Base-by-base conservation (phyloP, 345 rosid genomes). In the Citrus sp. region DNA sequence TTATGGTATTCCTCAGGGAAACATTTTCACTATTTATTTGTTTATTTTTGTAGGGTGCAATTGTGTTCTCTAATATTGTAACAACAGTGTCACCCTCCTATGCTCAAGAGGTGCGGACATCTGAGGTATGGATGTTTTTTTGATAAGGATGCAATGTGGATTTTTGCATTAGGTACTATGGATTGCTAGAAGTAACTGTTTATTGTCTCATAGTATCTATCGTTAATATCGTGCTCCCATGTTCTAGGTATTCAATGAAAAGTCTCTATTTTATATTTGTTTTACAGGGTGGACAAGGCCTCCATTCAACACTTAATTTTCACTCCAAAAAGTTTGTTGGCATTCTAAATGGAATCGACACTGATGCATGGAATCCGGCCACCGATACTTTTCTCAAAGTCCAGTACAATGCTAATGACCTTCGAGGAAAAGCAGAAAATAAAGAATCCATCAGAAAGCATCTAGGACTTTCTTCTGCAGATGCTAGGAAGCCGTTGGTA, bases 61-160 rank as follows among this genome's bases (percentile, higher is more conserved):
- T 96, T 76, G 94, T 96, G 73, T 96, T 92, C 91, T 96, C 99
- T 54, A 96, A 96, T 84, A 89, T 91, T 35, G 99, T 96, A 80
- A 96, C 99, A 77, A 96, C 99, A 34, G 99, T 96, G 42, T 96
- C 99, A 21, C 98, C 98, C 83, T 92, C 98, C 54, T 93, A 96
- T 84, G 94, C 97, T 9, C 95, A 90, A 88, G 99, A 96, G 86
- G 98, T 93, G 82, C 88, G 89, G 79, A 93, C 95, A 63, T 82
- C 97, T 65, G 98, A 92, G 98, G 99, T 95, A 89, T 73, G 83
- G 24, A 60, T 72, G 3, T 78, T 77, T 24, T 24, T 54, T 19
- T 40, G 69, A 25, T 28, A 25, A 59, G 40, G n/a, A 27, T 25
- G 56, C 68, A 74, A 18, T 25, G 25, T 58, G 62, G 25, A n/a